Evolutionary conservation across 495 filamentous ascomycete genomes (phyloP), one percentile per base, ranked within the genome.

Genomic region (Poronia punctata): DNA sequence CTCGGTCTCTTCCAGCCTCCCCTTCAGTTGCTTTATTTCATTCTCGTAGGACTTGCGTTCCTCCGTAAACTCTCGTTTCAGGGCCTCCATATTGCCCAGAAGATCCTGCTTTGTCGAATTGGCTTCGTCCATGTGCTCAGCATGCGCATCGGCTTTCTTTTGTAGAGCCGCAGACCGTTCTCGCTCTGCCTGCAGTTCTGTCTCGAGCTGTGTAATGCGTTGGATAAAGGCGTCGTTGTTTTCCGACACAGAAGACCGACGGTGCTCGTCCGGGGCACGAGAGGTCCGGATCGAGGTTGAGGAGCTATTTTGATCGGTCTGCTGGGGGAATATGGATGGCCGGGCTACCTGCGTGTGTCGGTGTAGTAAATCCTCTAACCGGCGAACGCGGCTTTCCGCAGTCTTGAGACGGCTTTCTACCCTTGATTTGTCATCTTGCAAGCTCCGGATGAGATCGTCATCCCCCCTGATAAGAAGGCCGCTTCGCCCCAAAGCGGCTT

Each of bases 101-200:
- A 99, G 75, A 53, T 99, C 92, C 53, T 85, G 79, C 61, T 99
- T 99, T 0, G 85, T 99, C 3, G 85, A 89, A 45, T 86, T 82
- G 9, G 73, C 84, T 56, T 95, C 87, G 46, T 90, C 81, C 21
- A 85, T 77, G 3, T 76, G 67, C 14, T 82, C 76, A 4, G 59
- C 68, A 35, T 68, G 72, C 7, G 60, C 59, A 29, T 68, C 59
- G 7, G 82, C 74, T 27, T 85, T 81, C 35, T 75, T 80, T 48
- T 88, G 80, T 4, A 77, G 46, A 0, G 60, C 62, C 5, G 66
- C 60, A 7, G 62, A 61, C 15, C 64, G 61, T 38, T 78, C 74
- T 38, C 65, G 73, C 48, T 82, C 74, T 0, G 67, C 60, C 24
- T 53, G 60, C 2, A 97, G 70, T 44, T 97, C 88, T 4, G 80